Base-by-base conservation (phyloP, 176 grass and related monocot genomes). In the Pontederia crassipes region DNA sequence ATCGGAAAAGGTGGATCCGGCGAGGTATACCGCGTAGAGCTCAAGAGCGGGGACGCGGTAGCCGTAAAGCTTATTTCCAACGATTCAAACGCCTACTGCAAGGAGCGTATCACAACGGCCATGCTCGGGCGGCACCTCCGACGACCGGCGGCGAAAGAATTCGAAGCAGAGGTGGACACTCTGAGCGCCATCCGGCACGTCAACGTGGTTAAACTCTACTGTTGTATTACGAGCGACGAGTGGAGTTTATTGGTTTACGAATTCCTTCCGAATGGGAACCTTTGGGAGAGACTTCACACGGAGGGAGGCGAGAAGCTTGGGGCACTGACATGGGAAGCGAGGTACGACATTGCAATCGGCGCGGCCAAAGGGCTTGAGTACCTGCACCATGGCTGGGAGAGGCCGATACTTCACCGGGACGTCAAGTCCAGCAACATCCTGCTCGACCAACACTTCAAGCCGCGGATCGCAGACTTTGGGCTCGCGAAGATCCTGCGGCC, bases 391-490 rank as follows among this genome's bases (percentile, higher is more conserved):
- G 81, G 83, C 15, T 87, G 92, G 9, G 81, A 81, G 58, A 75
- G 87, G 0, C 75, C 76, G n/a, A 97, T 97, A 72, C 67, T 97
- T 4, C 92, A 96, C 78, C 86, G 92, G 17, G 92, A 96, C 66
- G 92, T 96, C 61, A 96, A 96, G 65, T 90, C 86, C 0, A 90
- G 87, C 75, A 96, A 96, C 65, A 96, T 96, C 72, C 86, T 96
- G n/a, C 81, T 96, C 7, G 92, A 90, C 49, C 86, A 96, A 54
- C n/a, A 45, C 3, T 85, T 88, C 70, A 88, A 91, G 78, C 87
- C 92, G 0, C 87, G 92, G 17, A 73, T 97, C 27, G 87, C 92
- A 15, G 92, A 97, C 74, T 97, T 97, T 24, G 92, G 92, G 4
- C 79, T 97, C 4, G 92, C 92, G 32, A 97, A 88, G 83, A 82